Conservation (phyloP, 2,329 filamentous ascomycete species). For the Alternaria atra region DNA sequence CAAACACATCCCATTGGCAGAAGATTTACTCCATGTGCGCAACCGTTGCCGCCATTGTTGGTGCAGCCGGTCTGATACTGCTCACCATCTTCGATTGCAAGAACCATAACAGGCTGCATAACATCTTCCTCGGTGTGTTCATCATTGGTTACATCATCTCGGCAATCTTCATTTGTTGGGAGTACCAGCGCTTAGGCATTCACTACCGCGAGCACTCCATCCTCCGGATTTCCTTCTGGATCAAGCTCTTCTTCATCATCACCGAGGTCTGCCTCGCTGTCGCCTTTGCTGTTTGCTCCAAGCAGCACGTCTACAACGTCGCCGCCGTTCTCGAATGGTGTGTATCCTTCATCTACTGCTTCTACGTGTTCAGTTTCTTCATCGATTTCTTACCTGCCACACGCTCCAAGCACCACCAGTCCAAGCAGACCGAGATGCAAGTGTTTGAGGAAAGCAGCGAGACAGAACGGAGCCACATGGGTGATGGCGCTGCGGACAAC, state of each 20-base stretch:
- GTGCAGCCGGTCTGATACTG: constrained; percentile 81
- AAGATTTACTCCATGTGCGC: constrained; percentile 69
- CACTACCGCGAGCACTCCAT: constrained; percentile 79
- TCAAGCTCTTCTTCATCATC: constrained; percentile 86
- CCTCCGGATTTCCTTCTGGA: constrained; percentile 81
- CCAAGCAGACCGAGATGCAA: constrained; percentile 48
- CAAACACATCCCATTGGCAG: constrained; percentile 72
- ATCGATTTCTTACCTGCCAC: constrained; percentile 86
- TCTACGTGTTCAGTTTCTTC: constrained; percentile 87
- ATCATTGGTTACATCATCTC: constrained; percentile 85
- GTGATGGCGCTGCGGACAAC: constrained; percentile 38
- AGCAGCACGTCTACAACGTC: constrained; percentile 63
- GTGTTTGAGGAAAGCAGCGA: constrained; percentile 33
- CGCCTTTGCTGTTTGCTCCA: constrained; percentile 71
- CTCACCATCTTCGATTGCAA: constrained; percentile 86
- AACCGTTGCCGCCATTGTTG: constrained; percentile 75
- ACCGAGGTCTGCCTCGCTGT: constrained; percentile 78
- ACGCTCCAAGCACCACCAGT: constrained; percentile 62
- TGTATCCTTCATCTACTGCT: constrained; percentile 84
- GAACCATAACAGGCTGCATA: constrained; percentile 72
- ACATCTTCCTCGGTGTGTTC: constrained; percentile 82
- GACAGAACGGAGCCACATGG: constrained; percentile 12
- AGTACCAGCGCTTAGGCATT: constrained; percentile 86
- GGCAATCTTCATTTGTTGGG: constrained; percentile 87
- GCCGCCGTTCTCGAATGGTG: constrained; percentile 83